Base-by-base conservation (phyloP, 2,329 filamentous ascomycete genomes). In the Didymellaceae sp. region DNA sequence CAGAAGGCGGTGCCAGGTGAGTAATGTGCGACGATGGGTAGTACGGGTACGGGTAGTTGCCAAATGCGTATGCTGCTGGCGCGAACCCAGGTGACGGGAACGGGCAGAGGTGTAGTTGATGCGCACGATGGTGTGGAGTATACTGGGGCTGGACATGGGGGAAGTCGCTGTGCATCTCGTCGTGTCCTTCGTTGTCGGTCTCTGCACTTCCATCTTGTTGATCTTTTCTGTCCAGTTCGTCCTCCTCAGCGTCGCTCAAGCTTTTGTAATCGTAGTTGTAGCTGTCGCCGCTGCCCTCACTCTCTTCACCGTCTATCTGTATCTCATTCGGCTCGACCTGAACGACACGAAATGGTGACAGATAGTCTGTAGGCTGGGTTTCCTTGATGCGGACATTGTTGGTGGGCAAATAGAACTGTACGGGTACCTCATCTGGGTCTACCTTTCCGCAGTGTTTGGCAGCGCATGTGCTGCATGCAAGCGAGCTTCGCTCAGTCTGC, bases 371-470 rank as follows among this genome's bases (percentile, higher is more conserved):
- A 20, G 31, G 20, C 11, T 16, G 34, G 9, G 25, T 32, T 20
- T 40, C 41, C 3, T 32, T 32, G 18, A 45, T 16, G 2, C 45
- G n/a, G 34, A 44, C 14, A 16, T 47, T 10, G 35, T 44, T 45
- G 5, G 45, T 51, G 2, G 54, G 45, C 18, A 38, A 17, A n/a
- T 45, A 48, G n/a, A 28, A 45, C 13, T 40, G 20, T 11, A 57
- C 46, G 8, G 50, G 50, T 16, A 31, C 21, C 24, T 48, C 33
- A 10, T 54, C 42, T 13, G 54, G 41, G 20, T 52, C 46, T 11
- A 54, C 40, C 10, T 25, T 18, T 6, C 42, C 18, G 24, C 24
- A 6, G 5, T 42, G 38, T 22, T 37, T 16, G 5, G 10, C 8
- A 5, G 37, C n/a, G 31, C 51, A 57, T 4, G 33, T 31, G 1